A percentile compares a stretch with the other conserved stretches of the same genome.
Evolutionary conservation across 139 green algal species (phyloP).

Genomic region (Tetradesmus lagerheimii): DNA sequence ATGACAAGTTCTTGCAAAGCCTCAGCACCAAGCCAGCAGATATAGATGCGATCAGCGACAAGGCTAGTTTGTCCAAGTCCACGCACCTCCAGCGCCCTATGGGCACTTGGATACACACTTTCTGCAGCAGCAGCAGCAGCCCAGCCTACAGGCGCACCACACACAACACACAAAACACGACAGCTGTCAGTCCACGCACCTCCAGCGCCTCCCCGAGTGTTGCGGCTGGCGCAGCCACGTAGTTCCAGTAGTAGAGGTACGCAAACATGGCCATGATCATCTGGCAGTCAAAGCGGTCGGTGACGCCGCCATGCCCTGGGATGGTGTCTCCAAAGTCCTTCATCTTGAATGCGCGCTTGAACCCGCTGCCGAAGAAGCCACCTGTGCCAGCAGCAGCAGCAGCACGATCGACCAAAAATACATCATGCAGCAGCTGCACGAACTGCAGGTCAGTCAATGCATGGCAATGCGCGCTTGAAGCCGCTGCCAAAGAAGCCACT

Average conservation of each 20-base stretch:
- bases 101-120: too few species aligned
- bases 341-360: slow-evolving; percentile 99
- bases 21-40: too few species aligned
- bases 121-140: too few species aligned
- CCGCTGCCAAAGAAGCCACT: slow-evolving; percentile 97
- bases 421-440: not conserved
- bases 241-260: slow-evolving; percentile 95
- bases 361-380: slow-evolving; percentile 98
- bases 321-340: slow-evolving; percentile 99
- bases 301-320: slow-evolving; percentile 98
- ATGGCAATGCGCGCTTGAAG: slow-evolving; percentile 99
- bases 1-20: too few species aligned
- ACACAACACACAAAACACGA: too few species aligned
- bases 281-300: slow-evolving; percentile 99
- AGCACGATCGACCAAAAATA: not conserved
- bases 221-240: slow-evolving; percentile 65
- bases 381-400: slow-evolving; percentile 52
- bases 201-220: slow-evolving; percentile 73
- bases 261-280: slow-evolving; percentile 97
- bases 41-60: too few species aligned
- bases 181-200: not conserved
- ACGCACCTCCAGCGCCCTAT: too few species aligned
- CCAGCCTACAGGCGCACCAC: not conserved
- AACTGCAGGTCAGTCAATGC: slow-evolving; percentile 78
- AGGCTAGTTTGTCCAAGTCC: too few species aligned